Conservation (phyloP, 805 yeast genomes). For the Wilhelminamyces savonicus region DNA sequence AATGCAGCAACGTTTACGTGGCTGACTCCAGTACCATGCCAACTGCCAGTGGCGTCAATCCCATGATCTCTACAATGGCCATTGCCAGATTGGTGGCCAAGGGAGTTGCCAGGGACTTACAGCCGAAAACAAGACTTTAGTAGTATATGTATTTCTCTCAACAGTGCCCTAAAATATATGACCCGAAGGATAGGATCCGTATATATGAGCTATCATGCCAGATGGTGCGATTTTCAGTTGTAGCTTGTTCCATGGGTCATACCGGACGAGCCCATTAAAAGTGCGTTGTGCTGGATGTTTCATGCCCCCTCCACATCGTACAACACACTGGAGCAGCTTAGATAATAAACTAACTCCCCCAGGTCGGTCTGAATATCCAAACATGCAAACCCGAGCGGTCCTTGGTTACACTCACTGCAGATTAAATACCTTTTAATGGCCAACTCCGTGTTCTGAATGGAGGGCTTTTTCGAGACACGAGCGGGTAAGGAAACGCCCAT, state of each 20-base stretch:
- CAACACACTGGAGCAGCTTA: conserved; percentile 41
- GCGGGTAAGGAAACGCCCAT: conserved; percentile 60
- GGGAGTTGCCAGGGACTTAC: conserved; percentile 28
- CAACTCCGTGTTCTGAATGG: conserved; percentile 10
- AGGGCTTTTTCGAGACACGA: conserved; percentile 18
- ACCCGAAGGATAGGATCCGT: no score
- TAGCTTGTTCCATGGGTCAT: no score
- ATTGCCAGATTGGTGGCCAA: conserved; percentile 37
- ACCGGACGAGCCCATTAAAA: no score
- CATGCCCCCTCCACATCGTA: conserved; percentile 25
- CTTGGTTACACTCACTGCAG: conserved; percentile 74
- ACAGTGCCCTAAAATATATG: no score
- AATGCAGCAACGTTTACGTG: conserved; percentile 41
- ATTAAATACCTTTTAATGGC: conserved; percentile 48
- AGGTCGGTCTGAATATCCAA: conserved; percentile 25
- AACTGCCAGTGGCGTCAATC: conserved; percentile 48
- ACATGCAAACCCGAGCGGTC: conserved; percentile 70
- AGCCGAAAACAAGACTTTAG: conserved; percentile 19
- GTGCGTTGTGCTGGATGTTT: no score
- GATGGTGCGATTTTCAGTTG: no score
- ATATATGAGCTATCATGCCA: no score
- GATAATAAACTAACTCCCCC: conserved; percentile 35
- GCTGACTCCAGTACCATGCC: conserved; percentile 49
- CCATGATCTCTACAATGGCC: conserved; percentile 46
- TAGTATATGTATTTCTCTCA: conserved; percentile 5